These are phyloP conservation scores for Syncephalastrum sp. DNA, from an alignment of 371 early-diverging fungal species.

Conservation along the genomic window DNA sequence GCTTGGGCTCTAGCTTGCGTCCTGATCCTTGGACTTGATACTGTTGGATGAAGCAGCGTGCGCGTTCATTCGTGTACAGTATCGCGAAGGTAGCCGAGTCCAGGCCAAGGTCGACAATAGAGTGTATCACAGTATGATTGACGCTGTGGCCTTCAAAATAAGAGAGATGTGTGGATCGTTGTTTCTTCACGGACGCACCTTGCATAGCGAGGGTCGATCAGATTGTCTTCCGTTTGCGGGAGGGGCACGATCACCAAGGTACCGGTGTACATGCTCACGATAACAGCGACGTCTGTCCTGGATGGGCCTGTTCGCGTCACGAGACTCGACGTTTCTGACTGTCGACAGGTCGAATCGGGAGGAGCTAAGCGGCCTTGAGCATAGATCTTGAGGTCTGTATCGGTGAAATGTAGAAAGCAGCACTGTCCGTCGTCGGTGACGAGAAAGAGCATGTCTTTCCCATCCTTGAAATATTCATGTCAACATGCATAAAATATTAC, in stretches of 20 bases:
- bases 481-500: not conserved
- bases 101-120: constrained; percentile 55
- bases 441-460: constrained; percentile 46
- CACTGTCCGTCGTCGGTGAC: constrained; percentile 49
- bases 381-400: constrained; percentile 42
- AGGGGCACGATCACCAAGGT: constrained; percentile 27
- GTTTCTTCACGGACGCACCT: constrained; percentile 1
- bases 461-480: constrained; percentile 23
- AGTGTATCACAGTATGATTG: constrained; percentile 64
- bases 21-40: constrained; percentile 52
- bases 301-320: no score
- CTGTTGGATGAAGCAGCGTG: constrained; percentile 56
- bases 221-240: constrained; percentile 24
- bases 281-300: constrained; percentile 14
- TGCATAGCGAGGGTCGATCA: constrained; percentile 22
- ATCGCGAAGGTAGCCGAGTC: constrained; percentile 59
- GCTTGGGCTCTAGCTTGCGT: constrained; percentile 28
- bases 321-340: constrained; percentile 17
- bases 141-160: constrained; percentile 39
- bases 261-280: constrained; percentile 59
- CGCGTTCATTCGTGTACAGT: constrained; percentile 65
- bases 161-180: not conserved
- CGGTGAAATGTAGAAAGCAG: constrained; percentile 59
- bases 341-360: constrained; percentile 38
- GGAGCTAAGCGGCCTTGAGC: constrained; percentile 44